Base-by-base conservation (phyloP, 148 eudicot genomes). In the Persicaria maculosa region DNA sequence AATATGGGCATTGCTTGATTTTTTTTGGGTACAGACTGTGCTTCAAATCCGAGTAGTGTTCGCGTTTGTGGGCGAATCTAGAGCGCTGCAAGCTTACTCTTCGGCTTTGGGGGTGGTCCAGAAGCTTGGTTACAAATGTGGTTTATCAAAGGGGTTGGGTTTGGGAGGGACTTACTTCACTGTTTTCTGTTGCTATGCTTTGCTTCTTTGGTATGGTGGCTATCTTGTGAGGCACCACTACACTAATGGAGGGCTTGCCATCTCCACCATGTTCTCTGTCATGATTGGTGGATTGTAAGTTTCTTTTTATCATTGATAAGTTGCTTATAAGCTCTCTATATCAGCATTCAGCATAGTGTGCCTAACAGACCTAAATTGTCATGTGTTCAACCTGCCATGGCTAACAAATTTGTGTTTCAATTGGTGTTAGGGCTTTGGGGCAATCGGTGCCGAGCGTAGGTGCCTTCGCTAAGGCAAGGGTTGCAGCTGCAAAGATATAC, bases 221-320 rank as follows among this genome's bases (percentile, higher is more conserved):
- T 90, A 87, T 79, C 87, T 95, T 78, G 99, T 95, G 44, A 84
- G 99, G 79, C 97, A 95, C 82, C 89, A 90, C 54, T 89, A 85
- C 53, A 95, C 97, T 25, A 95, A 95, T 77, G 99, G 99, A 50
- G 99, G 99, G 44, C 94, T 95, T 57, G 99, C 99, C 62, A 95
- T 95, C n/a, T 93, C 99, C 72, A 95, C 99, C 20, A 92, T 95
- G 94, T 95, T 95, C 67, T 82, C 99, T 31, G 99, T 95, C 74
- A 92, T 92, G 97, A 89, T 95, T 47, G 99, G 99, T 77, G 97
- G 99, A 79, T 69, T 95, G 99, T 95, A 83, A 90, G 99, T 88
- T 47, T 16, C 15, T 47, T 44, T 44, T 71, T 19, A 5, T 44
- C 7, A 9, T 11, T 12, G 10, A 22, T 22, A 55, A 31, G 40